Conservation (phyloP, 192 early-diverging fungal genomes). For the Polychytrium aggregatum region DNA sequence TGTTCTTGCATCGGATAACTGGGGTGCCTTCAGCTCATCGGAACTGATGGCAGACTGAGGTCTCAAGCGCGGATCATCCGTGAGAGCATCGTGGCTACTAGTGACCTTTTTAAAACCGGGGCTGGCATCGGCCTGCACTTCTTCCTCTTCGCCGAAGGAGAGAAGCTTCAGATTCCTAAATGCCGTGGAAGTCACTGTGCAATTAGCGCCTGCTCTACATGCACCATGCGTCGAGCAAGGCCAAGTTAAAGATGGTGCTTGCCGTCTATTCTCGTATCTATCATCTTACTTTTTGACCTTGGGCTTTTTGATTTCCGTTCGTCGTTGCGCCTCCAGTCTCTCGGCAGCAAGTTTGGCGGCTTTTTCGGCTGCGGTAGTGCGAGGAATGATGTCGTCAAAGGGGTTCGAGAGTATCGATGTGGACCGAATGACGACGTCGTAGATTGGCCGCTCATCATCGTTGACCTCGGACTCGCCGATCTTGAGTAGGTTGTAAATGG, state of each 20-base stretch:
- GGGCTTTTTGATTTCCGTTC: slow-evolving; percentile 12
- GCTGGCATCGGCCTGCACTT: slow-evolving; percentile 31
- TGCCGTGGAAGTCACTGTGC: background rate
- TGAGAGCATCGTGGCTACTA: slow-evolving; percentile 70
- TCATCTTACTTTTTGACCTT: slow-evolving; percentile 51
- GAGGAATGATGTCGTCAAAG: slow-evolving; percentile 80
- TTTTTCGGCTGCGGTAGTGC: slow-evolving; percentile 41
- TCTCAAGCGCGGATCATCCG: slow-evolving; percentile 24
- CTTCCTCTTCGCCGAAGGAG: slow-evolving; percentile 82
- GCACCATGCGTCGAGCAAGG: background rate
- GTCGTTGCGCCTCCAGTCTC: slow-evolving; percentile 14
- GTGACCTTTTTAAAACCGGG: slow-evolving; percentile 33
- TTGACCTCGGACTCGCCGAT: slow-evolving; percentile 74
- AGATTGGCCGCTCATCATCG: slow-evolving; percentile 65
- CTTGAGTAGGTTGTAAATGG: slow-evolving; percentile 81
- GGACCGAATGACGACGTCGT: slow-evolving; percentile 53
- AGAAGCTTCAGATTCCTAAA: slow-evolving; percentile 60
- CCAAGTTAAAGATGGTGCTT: background rate
- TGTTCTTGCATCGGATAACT: background rate
- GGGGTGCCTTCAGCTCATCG: background rate
- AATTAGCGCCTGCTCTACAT: background rate
- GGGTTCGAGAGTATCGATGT: slow-evolving; percentile 73
- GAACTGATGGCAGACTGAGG: slow-evolving; percentile 8
- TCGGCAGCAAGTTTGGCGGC: slow-evolving; percentile 15
- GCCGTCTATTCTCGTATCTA: too few relatives aligned